Conservation (phyloP, 257 asterid species). For the Eucommia ulmoides region DNA sequence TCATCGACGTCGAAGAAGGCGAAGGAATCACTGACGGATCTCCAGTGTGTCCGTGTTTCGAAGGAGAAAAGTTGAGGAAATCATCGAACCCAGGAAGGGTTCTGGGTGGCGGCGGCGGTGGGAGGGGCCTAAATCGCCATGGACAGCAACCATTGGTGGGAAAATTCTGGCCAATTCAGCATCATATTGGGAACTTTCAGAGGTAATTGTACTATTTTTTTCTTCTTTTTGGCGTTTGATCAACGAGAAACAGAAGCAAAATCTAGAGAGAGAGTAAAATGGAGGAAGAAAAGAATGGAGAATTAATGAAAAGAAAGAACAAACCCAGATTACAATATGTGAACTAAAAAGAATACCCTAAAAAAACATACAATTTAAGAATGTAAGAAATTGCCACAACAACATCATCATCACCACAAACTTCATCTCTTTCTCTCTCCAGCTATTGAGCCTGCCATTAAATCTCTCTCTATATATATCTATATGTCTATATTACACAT, state of each 20-base stretch:
- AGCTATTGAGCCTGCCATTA: background rate
- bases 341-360: background rate
- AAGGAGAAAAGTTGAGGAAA: conserved; percentile 68
- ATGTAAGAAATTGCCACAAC: too few relatives aligned
- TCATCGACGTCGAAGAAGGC: conserved; percentile 73
- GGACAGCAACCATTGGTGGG: conserved; percentile 25
- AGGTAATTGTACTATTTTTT: conserved; percentile 77
- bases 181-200: conserved; percentile 63
- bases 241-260: too few relatives aligned
- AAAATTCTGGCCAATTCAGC: conserved; percentile 47
- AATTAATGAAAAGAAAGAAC: too few relatives aligned
- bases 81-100: conserved; percentile 60
- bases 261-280: too few relatives aligned
- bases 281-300: too few relatives aligned
- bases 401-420: background rate
- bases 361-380: too few relatives aligned
- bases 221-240: too few relatives aligned
- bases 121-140: conserved; percentile 16
- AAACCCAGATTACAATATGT: too few relatives aligned
- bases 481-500: background rate
- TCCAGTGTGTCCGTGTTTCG: conserved; percentile 57
- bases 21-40: conserved; percentile 71
- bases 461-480: background rate
- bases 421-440: background rate
- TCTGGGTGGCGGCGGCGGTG: background rate